Evolutionary conservation across 192 early-diverging fungal genomes (phyloP).

Genomic region (Rhizoclosmatium globosum): DNA sequence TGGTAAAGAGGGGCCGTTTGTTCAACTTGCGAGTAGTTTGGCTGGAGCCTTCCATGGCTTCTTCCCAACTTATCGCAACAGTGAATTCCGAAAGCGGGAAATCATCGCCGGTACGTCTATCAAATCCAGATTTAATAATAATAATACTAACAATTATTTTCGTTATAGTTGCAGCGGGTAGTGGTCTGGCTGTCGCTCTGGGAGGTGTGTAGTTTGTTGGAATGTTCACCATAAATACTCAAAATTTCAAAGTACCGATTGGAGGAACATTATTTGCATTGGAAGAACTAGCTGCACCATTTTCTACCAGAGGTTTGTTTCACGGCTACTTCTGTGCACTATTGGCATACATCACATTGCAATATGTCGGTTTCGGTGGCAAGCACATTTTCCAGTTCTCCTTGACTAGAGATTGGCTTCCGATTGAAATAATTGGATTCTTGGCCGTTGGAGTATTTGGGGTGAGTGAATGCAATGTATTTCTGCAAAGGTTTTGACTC

Average conservation of each 20-base stretch:
- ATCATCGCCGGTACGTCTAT: constrained; percentile 72
- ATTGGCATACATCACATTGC: constrained; percentile 82
- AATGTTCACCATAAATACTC: not conserved
- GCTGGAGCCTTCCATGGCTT: constrained; percentile 88
- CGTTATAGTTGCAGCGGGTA: constrained; percentile 78
- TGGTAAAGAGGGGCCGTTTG: constrained; percentile 96
- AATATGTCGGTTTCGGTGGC: constrained; percentile 69
- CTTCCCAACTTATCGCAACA: constrained; percentile 90
- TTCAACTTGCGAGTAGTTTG: constrained; percentile 90
- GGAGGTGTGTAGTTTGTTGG: constrained; percentile 53
- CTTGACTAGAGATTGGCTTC: constrained; percentile 89
- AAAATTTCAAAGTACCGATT: constrained; percentile 75
- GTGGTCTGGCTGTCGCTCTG: constrained; percentile 94
- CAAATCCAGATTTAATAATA: not conserved
- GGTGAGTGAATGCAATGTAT: constrained; percentile 41
- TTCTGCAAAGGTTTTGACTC: not conserved
- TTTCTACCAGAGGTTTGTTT: constrained; percentile 94
- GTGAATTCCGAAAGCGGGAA: constrained; percentile 92
- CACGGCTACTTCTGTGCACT: constrained; percentile 94
- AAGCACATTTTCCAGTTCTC: constrained; percentile 76
- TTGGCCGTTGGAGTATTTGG: constrained; percentile 84
- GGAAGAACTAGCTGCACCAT: constrained; percentile 91
- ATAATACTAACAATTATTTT: not conserved
- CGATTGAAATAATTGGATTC: constrained; percentile 93
- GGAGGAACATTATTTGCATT: constrained; percentile 94